Base-by-base conservation (phyloP, 2,329 filamentous ascomycete species). In the Fonsecaea multimorphosa region DNA sequence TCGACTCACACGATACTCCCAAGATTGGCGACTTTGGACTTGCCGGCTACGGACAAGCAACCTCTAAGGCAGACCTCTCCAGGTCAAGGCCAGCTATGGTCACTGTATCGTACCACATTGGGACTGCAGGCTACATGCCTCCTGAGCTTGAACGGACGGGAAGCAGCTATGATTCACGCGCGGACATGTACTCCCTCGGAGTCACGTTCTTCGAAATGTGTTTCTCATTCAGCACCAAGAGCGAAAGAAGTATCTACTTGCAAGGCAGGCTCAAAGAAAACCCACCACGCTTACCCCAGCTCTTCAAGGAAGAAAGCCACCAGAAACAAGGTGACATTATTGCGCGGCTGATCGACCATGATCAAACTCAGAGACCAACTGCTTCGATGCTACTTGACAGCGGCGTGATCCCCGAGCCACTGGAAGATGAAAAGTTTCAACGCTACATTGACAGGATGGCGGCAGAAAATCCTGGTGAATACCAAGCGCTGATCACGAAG, bases 191-290 rank as follows among this genome's bases (percentile, higher is more conserved):
- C 76, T 97, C 94, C 0, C 83, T 99, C 49, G 95, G 95, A 0
- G 91, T 99, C 69, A 98, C 99, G 64, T 96, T 99, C 79, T 98
- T 97, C 72, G 95, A 99, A 78, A 99, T 99, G 95, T 96, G 91
- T 74, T 83, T 86, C 70, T 80, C 84, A 2, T 78, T 89, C 52
- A 80, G 80, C 19, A 89, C 87, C 0, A 82, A 80, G 1, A 89
- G 89, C 85, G 88, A 90, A 73, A 81, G 87, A 46, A 24, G 46
- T 9, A 32, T 52, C 46, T 60, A 32, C 31, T n/a, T 60, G 29
- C 16, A 52, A 32, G 84, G 86, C 67, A 79, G 84, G 46, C 83
- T 93, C 3, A 82, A 97, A 31, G 52, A 64, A 19, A 63, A 55
- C 16, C 57, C 71, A 85, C 61, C 83, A 97, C 49, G 86, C 92